phyloP scores from a whole-genome alignment of 1,284 basidiomycete species.

The Ceratobasidium sp. region DNA sequence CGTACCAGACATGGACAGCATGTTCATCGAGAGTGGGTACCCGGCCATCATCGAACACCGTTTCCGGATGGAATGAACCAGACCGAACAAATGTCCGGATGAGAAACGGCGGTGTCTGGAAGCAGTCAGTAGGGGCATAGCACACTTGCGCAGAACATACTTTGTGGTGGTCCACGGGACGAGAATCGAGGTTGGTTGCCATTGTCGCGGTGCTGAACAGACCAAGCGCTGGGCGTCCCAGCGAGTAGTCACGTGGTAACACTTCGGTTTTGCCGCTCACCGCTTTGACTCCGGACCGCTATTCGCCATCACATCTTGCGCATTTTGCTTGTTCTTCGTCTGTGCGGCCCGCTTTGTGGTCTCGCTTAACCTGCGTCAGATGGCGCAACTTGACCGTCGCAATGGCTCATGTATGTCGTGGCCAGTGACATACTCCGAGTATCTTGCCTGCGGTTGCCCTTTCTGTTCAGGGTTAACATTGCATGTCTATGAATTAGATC shows the following conservation, averaged over 20 bases:
- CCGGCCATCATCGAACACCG: constrained; percentile 76
- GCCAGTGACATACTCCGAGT: neutral
- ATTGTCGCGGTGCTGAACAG: constrained; percentile 12
- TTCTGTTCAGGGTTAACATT: no score
- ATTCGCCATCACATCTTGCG: neutral
- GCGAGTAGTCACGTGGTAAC: neutral
- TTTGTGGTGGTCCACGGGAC: constrained; percentile 18
- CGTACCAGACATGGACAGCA: constrained; percentile 73
- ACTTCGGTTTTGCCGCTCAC: neutral
- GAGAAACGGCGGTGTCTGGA: constrained; percentile 77
- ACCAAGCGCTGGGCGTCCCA: constrained; percentile 15
- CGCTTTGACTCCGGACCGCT: neutral
- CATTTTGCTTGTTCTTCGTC: constrained; percentile 1
- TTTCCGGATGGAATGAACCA: constrained; percentile 73
- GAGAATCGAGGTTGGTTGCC: constrained; percentile 23
- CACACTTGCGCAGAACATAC: constrained; percentile 3
- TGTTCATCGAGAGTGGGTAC: constrained; percentile 79
- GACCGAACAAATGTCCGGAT: constrained; percentile 83
- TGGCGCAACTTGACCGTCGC: neutral
- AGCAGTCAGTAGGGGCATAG: neutral
- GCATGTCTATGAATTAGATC: no score
- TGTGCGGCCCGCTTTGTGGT: constrained; percentile 7
- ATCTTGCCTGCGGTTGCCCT: neutral
- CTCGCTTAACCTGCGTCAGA: neutral
- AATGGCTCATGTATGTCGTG: neutral